phyloP scores from a whole-genome alignment of 176 grass and related monocot species.

The Tillandsia leiboldiana region DNA sequence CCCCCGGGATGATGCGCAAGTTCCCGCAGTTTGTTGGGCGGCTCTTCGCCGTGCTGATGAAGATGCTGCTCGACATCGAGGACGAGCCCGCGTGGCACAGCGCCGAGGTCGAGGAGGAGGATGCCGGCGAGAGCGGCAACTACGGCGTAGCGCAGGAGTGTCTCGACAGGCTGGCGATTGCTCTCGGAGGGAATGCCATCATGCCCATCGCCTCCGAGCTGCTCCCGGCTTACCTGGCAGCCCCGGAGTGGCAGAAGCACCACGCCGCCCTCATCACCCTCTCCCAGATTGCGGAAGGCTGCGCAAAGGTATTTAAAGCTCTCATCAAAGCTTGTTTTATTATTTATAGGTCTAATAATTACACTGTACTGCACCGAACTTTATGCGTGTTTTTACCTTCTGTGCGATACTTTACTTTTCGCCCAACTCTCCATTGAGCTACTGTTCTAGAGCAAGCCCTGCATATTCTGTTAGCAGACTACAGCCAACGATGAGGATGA shows the following conservation, averaged over 20 bases:
- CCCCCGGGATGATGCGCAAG: constrained; percentile 89
- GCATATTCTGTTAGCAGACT: not conserved
- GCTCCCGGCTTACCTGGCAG: constrained; percentile 60
- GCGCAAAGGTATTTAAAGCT: constrained; percentile 52
- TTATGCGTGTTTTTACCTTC: too few species aligned
- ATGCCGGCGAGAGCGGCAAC: constrained; percentile 79
- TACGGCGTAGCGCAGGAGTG: constrained; percentile 96
- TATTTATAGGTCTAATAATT: not conserved
- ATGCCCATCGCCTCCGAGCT: constrained; percentile 88
- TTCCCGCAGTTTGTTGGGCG: constrained; percentile 90
- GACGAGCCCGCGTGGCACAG: constrained; percentile 85
- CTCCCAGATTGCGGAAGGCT: constrained; percentile 96
- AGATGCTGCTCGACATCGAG: constrained; percentile 93
- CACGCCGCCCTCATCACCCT: constrained; percentile 91
- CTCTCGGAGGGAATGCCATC: constrained; percentile 82
- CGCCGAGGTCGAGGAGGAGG: constrained; percentile 79
- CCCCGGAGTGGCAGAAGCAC: constrained; percentile 95
- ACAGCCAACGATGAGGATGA: not conserved
- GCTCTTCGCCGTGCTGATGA: constrained; percentile 91
- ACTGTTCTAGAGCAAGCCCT: not conserved
- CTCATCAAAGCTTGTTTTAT: not conserved
- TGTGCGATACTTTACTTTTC: too few species aligned
- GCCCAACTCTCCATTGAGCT: too few species aligned
- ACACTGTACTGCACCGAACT: too few species aligned
- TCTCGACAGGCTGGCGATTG: constrained; percentile 79